A percentile compares a stretch with the other conserved stretches of the same genome.
Evolutionary conservation across 495 filamentous ascomycete genomes (phyloP).

Genomic region (Wilcoxina mikolae): DNA sequence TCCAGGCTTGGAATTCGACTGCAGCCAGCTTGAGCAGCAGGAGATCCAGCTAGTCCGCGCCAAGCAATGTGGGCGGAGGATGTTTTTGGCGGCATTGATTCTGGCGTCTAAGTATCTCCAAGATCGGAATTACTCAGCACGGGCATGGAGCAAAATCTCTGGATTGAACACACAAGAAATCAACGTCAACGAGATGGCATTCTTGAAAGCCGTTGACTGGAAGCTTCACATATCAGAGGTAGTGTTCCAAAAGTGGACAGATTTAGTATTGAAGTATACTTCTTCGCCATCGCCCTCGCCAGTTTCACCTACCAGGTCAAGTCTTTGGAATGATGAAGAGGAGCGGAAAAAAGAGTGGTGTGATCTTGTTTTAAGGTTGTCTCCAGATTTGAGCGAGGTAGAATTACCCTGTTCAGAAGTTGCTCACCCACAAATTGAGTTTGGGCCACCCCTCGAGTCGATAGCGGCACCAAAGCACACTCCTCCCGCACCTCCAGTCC

Average conservation of each 20-base stretch:
- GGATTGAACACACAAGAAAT: slow-evolving; percentile 81
- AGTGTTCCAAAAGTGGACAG: slow-evolving; percentile 81
- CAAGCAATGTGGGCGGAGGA: slow-evolving; percentile 89
- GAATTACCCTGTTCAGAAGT: slow-evolving; percentile 29
- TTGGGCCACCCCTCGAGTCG: slow-evolving; percentile 19
- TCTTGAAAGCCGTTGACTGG: slow-evolving; percentile 81
- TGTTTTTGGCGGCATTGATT: slow-evolving; percentile 92
- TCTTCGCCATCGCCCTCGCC: slow-evolving; percentile 45
- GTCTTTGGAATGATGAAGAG: slow-evolving; percentile 34
- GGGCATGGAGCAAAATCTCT: slow-evolving; percentile 97
- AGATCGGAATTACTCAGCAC: slow-evolving; percentile 91
- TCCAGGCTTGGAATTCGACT: slow-evolving; percentile 53
- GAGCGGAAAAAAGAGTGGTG: slow-evolving; percentile 50
- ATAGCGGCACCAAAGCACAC: slow-evolving; percentile 11
- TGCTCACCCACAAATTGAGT: slow-evolving; percentile 19
- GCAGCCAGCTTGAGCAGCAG: slow-evolving; percentile 74
- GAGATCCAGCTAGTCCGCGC: slow-evolving; percentile 60
- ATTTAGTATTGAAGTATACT: slow-evolving; percentile 75
- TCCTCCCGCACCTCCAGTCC: slow-evolving; percentile 23
- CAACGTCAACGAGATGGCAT: slow-evolving; percentile 91
- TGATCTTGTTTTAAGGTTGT: slow-evolving; percentile 53
- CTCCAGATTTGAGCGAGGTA: slow-evolving; percentile 58
- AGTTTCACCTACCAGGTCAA: slow-evolving; percentile 36
- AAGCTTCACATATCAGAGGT: slow-evolving; percentile 81
- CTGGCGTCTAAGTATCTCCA: slow-evolving; percentile 82